phyloP scores from a whole-genome alignment of 805 yeast genomes.

The Scheffersomyces ergatensis region DNA sequence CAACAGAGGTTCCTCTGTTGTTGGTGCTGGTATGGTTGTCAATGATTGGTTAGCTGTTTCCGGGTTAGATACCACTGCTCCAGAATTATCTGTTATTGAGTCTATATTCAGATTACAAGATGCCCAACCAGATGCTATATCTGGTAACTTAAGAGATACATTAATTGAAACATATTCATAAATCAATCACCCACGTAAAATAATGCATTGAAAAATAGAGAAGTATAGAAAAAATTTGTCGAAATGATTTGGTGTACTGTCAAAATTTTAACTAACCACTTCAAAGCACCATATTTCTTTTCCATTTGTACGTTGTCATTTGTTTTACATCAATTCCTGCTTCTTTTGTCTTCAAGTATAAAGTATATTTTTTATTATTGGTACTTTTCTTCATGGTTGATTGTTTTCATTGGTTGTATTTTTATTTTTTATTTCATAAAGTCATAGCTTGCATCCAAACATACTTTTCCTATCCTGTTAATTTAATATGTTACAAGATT shows the following conservation, averaged over 20 bases:
- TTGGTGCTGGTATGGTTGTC: slow-evolving; percentile 98
- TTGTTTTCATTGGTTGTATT: background rate
- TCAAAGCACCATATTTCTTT: too few species aligned
- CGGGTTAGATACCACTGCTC: slow-evolving; percentile 97
- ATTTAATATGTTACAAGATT: too few species aligned
- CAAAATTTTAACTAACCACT: too few species aligned
- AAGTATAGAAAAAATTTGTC: too few species aligned
- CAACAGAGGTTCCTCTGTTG: slow-evolving; percentile 95
- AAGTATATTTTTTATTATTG: too few species aligned
- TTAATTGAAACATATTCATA: slow-evolving; percentile 88
- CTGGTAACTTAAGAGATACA: slow-evolving; percentile 85
- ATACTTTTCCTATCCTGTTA: background rate
- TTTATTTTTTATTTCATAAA: too few species aligned
- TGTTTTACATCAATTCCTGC: too few species aligned
- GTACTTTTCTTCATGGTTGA: background rate
- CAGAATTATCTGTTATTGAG: slow-evolving; percentile 95
- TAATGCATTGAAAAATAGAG: too few species aligned
- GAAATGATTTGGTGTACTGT: too few species aligned
- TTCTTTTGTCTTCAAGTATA: too few species aligned
- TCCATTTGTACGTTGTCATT: too few species aligned
- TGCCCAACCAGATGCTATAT: slow-evolving; percentile 82
- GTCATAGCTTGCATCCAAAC: background rate
- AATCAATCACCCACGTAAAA: too few species aligned
- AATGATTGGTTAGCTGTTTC: slow-evolving; percentile 98
- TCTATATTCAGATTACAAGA: slow-evolving; percentile 92